phyloP scores from a whole-genome alignment of 208 protist genomes.

The Trypanosoma congolense region DNA sequence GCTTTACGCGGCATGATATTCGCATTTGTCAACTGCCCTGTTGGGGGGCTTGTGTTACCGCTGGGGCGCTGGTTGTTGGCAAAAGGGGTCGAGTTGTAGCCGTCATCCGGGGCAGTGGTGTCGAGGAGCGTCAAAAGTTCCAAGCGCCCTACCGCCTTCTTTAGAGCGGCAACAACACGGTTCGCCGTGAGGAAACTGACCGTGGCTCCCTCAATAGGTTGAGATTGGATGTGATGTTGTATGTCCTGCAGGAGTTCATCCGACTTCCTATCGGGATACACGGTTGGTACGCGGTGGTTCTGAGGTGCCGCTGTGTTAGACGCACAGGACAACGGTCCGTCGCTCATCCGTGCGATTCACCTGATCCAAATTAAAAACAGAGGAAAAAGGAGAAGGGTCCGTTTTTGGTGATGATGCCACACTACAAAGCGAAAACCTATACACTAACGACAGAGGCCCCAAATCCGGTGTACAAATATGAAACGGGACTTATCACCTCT shows the following conservation, averaged over 20 bases:
- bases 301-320: not conserved
- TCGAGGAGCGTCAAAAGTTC: slow-evolving; percentile 81
- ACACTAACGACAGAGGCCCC: no score
- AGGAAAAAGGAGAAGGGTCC: no score
- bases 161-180: slow-evolving; percentile 72
- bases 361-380: no score
- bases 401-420: no score
- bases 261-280: not conserved
- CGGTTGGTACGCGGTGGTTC: no score
- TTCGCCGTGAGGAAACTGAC: slow-evolving; percentile 62
- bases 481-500: no score
- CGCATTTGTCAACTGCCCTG: not conserved
- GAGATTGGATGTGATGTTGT: slow-evolving; percentile 7
- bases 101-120: slow-evolving; percentile 28
- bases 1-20: slow-evolving; percentile 18
- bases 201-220: slow-evolving; percentile 16
- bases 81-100: not conserved
- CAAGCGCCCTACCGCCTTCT: slow-evolving; percentile 87
- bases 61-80: not conserved
- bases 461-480: no score
- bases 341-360: no score
- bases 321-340: not conserved
- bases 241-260: slow-evolving; percentile 6
- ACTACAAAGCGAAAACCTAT: no score
- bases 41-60: not conserved